Conservation (phyloP, 441 rosid species). For the Eruca vesicaria region DNA sequence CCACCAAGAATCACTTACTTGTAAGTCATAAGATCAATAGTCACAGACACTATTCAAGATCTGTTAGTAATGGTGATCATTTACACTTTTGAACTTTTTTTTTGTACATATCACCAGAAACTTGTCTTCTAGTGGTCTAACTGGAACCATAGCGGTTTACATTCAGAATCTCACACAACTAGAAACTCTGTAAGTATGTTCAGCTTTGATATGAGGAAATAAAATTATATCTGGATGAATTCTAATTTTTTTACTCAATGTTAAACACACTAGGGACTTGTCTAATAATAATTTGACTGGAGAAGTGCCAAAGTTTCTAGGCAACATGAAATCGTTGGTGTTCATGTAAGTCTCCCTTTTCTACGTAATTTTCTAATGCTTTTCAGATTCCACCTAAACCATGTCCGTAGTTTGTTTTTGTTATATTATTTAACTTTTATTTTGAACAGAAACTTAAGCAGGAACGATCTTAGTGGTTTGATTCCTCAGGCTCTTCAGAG, state of each 20-base stretch:
- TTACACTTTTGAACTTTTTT: background rate
- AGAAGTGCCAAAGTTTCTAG: constrained; percentile 16
- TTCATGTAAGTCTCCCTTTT: constrained; percentile 7
- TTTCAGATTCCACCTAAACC: background rate
- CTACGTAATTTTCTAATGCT: background rate
- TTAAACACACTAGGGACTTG: background rate
- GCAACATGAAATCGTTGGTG: constrained; percentile 8
- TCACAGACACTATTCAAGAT: background rate
- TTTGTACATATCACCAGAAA: background rate
- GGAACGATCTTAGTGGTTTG: constrained; percentile 3
- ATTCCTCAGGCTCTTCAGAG: constrained; percentile 7
- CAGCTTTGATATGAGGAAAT: background rate
- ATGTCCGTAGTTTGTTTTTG: background rate
- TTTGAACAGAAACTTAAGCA: constrained; percentile 14
- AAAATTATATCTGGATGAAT: no score
- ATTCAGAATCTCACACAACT: constrained; percentile 7
- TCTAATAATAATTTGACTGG: constrained; percentile 8
- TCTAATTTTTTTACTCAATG: background rate
- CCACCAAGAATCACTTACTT: constrained; percentile 11
- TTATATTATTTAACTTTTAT: background rate
- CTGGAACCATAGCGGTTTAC: constrained; percentile 8
- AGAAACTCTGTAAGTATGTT: constrained; percentile 1
- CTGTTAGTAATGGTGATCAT: background rate
- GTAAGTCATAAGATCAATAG: background rate
- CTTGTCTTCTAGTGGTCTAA: constrained; percentile 18